These are phyloP conservation scores for Chaetomium cochliodes DNA, from an alignment of 495 filamentous ascomycete genomes.

Conservation along the genomic window DNA sequence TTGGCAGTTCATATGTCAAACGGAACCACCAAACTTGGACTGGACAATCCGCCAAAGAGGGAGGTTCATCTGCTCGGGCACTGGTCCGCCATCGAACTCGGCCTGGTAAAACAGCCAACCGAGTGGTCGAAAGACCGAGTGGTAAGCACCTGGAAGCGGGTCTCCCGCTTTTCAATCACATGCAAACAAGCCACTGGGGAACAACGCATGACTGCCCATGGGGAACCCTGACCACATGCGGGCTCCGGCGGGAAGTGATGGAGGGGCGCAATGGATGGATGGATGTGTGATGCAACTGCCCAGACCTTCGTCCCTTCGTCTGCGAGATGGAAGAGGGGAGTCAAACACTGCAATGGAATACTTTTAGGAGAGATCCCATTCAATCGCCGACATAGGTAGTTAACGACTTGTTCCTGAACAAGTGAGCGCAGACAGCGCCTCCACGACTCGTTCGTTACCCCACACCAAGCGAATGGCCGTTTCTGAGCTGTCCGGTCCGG, in stretches of 20 bases:
- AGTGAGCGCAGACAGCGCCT: background rate
- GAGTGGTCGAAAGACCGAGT: background rate
- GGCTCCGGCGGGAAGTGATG: background rate
- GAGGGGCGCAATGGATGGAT: too few relatives aligned
- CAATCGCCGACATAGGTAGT: too few relatives aligned
- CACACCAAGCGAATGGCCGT: conserved; percentile 6
- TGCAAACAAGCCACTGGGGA: background rate
- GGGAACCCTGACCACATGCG: conserved; percentile 19
- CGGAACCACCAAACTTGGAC: background rate
- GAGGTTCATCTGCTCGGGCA: background rate
- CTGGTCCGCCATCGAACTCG: background rate
- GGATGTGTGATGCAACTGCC: background rate
- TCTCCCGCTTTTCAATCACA: conserved; percentile 7
- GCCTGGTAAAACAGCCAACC: background rate
- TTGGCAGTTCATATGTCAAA: conserved; percentile 1
- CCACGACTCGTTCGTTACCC: conserved; percentile 10
- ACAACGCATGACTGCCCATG: conserved; percentile 26
- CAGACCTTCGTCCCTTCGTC: background rate
- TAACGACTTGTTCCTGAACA: background rate
- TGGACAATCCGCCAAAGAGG: background rate
- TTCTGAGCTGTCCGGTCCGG: conserved; percentile 14
- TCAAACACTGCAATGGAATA: too few relatives aligned
- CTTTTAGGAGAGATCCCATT: too few relatives aligned
- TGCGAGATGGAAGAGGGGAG: too few relatives aligned
- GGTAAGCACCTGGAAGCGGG: background rate